These are phyloP conservation scores for Lepidium campestre DNA, from an alignment of 441 rosid species.

Conservation along the genomic window DNA sequence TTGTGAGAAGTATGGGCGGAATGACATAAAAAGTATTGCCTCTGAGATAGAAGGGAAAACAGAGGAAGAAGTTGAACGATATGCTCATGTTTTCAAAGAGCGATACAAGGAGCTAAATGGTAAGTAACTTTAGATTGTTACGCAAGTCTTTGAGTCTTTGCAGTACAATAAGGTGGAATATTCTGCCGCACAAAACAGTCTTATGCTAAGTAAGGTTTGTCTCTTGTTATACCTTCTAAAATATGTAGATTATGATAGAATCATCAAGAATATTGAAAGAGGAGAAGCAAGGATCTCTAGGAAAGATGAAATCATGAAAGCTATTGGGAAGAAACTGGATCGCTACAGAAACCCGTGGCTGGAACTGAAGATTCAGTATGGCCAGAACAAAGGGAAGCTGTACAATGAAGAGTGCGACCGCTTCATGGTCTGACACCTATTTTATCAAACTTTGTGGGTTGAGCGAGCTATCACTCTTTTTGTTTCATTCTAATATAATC, in stretches of 20 bases:
- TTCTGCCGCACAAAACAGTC: neutral
- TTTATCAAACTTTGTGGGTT: neutral
- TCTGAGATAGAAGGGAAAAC: slow-evolving; percentile 96
- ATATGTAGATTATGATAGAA: slow-evolving; percentile 82
- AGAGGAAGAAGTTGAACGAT: slow-evolving; percentile 91
- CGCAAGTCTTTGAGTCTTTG: neutral
- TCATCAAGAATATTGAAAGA: slow-evolving; percentile 95
- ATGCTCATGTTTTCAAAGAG: slow-evolving; percentile 82
- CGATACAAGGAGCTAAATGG: slow-evolving; percentile 92
- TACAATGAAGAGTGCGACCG: slow-evolving; percentile 99
- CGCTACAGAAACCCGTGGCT: slow-evolving; percentile 99
- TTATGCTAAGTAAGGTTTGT: neutral
- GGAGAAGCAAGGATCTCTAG: slow-evolving; percentile 97
- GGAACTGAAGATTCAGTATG: slow-evolving; percentile 96
- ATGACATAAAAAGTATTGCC: slow-evolving; percentile 74
- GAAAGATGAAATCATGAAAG: slow-evolving; percentile 99
- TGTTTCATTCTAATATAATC: neutral
- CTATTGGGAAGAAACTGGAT: slow-evolving; percentile 93
- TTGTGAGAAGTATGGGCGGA: slow-evolving; percentile 94
- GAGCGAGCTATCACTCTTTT: neutral
- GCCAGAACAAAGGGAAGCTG: slow-evolving; percentile 97
- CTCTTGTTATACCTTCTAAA: neutral
- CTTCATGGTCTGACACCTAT: slow-evolving; percentile 62
- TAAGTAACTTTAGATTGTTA: slow-evolving; percentile 20
- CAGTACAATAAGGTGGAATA: neutral